phyloP scores from a whole-genome alignment of 1,139 yeast genomes.

The Debaryomycetaceae sp. region DNA sequence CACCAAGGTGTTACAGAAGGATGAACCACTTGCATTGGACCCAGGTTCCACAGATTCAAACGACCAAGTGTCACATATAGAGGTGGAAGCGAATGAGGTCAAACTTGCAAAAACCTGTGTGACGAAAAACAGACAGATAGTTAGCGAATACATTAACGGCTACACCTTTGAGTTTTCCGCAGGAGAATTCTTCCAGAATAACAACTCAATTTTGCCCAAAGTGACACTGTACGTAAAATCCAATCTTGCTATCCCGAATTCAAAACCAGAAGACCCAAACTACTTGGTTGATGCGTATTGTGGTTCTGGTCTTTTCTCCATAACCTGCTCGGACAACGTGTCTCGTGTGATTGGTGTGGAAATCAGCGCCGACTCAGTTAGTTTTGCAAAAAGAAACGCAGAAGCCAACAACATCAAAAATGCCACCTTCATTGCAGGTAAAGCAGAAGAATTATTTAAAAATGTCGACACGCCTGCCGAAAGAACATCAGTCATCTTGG shows the following conservation, averaged over 20 bases:
- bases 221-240: constrained; percentile 79
- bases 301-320: constrained; percentile 92
- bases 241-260: constrained; percentile 50
- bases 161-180: constrained; percentile 84
- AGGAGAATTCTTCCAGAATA: constrained; percentile 94
- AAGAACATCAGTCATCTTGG: constrained; percentile 84
- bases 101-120: constrained; percentile 46
- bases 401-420: constrained; percentile 67
- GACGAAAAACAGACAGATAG: constrained; percentile 74
- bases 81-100: constrained; percentile 16
- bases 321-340: constrained; percentile 78
- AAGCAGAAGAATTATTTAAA: constrained; percentile 85
- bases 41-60: constrained; percentile 44
- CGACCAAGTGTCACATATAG: constrained; percentile 28
- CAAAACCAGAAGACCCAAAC: constrained; percentile 36
- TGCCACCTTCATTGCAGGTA: constrained; percentile 83
- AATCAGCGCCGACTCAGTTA: constrained; percentile 86
- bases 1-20: constrained; percentile 42
- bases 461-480: constrained; percentile 67
- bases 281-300: constrained; percentile 95
- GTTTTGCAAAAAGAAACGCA: constrained; percentile 83
- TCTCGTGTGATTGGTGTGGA: constrained; percentile 90
- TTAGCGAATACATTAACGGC: constrained; percentile 73
- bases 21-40: constrained; percentile 14
- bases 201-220: constrained; percentile 81